These are phyloP conservation scores for Annulohypoxylon nitens DNA, from an alignment of 495 filamentous ascomycete genomes.

Conservation along the genomic window DNA sequence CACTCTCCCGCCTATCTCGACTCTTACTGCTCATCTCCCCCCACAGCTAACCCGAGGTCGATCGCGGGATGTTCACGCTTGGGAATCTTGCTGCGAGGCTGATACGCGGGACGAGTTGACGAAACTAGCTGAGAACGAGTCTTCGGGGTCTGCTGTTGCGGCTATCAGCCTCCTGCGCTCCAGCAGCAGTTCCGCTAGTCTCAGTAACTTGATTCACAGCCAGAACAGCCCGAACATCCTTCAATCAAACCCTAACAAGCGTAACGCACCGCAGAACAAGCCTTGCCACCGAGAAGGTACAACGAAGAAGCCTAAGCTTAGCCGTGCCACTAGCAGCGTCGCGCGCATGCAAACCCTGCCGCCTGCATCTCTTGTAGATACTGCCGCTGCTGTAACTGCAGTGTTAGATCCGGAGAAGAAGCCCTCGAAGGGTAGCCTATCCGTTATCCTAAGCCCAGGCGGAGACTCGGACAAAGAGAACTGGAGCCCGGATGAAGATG, in stretches of 20 bases:
- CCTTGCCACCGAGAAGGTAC: slow-evolving; percentile 60
- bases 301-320: slow-evolving; percentile 74
- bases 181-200: slow-evolving; percentile 64
- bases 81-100: slow-evolving; percentile 84
- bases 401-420: slow-evolving; percentile 48
- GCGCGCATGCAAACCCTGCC: slow-evolving; percentile 71
- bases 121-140: slow-evolving; percentile 77
- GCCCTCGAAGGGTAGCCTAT: slow-evolving; percentile 56
- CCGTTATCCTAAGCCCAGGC: slow-evolving; percentile 49
- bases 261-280: slow-evolving; percentile 66
- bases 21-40: slow-evolving; percentile 72
- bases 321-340: slow-evolving; percentile 73
- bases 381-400: slow-evolving; percentile 12
- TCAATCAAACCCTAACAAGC: slow-evolving; percentile 66
- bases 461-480: slow-evolving; percentile 96
- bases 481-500: slow-evolving; percentile 71
- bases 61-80: slow-evolving; percentile 83
- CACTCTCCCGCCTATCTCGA: slow-evolving; percentile 65
- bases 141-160: slow-evolving; percentile 75
- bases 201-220: slow-evolving; percentile 50
- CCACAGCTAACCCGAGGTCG: slow-evolving; percentile 70
- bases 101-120: slow-evolving; percentile 79
- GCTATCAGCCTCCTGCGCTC: slow-evolving; percentile 81
- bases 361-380: slow-evolving; percentile 40
- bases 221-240: slow-evolving; percentile 59